A percentile compares a stretch with the other conserved stretches of the same genome.
Conservation (phyloP, 495 filamentous ascomycete species). For the Podospora sp. region DNA sequence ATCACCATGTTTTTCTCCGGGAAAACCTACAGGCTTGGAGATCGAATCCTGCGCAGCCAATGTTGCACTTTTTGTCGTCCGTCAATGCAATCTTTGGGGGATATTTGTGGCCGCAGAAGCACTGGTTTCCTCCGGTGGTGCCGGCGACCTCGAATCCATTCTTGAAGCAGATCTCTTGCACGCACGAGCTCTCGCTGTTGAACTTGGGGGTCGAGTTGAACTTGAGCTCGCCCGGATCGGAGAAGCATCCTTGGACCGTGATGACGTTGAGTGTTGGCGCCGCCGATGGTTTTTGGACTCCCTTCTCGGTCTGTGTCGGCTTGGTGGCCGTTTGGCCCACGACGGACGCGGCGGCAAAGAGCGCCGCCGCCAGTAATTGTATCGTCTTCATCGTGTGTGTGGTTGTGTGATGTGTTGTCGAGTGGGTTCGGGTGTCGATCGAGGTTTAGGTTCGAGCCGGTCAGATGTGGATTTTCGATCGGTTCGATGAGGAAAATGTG, state of each 20-base stretch:
- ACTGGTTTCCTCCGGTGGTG: conserved; percentile 38
- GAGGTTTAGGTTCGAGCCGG: conserved; percentile 2
- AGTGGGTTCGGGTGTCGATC: neutral
- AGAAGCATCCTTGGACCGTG: conserved; percentile 39
- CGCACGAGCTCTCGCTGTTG: conserved; percentile 29
- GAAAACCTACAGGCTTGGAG: conserved; percentile 59
- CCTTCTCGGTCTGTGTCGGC: conserved; percentile 8
- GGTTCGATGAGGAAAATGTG: neutral
- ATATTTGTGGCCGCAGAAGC: conserved; percentile 64
- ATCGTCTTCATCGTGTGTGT: conserved; percentile 35
- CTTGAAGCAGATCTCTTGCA: conserved; percentile 13
- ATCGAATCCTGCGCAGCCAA: conserved; percentile 58
- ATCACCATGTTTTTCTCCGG: neutral
- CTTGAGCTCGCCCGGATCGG: conserved; percentile 27
- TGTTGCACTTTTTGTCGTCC: conserved; percentile 55
- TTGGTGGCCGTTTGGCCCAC: neutral
- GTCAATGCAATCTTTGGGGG: conserved; percentile 53
- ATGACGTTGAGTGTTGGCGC: neutral
- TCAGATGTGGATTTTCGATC: conserved; percentile 10
- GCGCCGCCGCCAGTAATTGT: conserved; percentile 21
- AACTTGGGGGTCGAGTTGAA: conserved; percentile 18
- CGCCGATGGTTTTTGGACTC: conserved; percentile 13
- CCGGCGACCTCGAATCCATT: conserved; percentile 24
- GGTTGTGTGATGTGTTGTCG: neutral
- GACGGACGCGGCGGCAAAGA: conserved; percentile 24